Evolutionary conservation across 2,329 filamentous ascomycete species (phyloP), one percentile per base, ranked within the genome.

Genomic region (Teratosphaeria viscida): DNA sequence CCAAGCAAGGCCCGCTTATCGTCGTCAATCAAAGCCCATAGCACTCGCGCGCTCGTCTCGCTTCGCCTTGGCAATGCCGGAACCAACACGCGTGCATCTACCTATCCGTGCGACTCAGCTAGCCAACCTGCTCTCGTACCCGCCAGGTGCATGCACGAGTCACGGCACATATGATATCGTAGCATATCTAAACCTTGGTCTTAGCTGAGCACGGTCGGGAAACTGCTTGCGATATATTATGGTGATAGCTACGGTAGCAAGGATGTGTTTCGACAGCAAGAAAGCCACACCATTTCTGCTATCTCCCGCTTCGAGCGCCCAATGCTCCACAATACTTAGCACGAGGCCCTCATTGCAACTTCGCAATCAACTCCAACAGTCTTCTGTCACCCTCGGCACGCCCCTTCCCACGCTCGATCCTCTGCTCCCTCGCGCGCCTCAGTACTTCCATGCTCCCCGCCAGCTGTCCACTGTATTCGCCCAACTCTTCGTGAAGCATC

Each of bases 391-490:
- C 57, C 29, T 56, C 53, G 32, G n/a, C 53, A 23, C 52, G 32
- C 37, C 14, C 54, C 23, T 29, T 23, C 34, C 27, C 16, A 14
- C 55, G 37, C 57, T 59, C 56, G 12, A 49, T 37, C 57, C 55
- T 58, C 52, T 55, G 59, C 3, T 57, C 59, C 14, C 57, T 60
- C 23, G 54, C 59, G 12, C 59, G 35, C 16, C 61, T 57, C 1
- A 61, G 61, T 16, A 55, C 55, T 16, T 63, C 64, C 27, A 56
- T 55, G 11, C 29, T 47, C 2, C 59, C 57, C 52, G 60, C 56
- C 56, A 69, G 58, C 37, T 63, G 57, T 59, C 63, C 64, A 34
- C 59, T 60, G 19, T 43, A 49, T 26, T 61, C 52, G 2, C 57
- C 49, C 32, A 64, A 52, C 23, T 60, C 57, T 12, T 60, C 55